Base-by-base conservation (phyloP, 352 stramenopile genomes). In the Phytophthora boehmeriae region DNA sequence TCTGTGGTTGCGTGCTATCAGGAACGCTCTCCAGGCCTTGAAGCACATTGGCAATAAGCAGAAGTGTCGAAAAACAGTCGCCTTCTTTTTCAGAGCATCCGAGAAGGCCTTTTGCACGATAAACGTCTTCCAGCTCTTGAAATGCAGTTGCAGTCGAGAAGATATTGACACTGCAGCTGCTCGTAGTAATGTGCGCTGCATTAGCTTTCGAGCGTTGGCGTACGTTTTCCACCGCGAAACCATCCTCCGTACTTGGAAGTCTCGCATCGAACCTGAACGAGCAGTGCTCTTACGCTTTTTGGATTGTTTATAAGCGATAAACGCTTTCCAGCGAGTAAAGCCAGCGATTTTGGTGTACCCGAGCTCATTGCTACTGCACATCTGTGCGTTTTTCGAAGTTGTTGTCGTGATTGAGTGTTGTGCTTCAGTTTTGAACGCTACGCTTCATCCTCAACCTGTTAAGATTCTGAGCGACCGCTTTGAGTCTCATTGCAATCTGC, bases 81-180 rank as follows among this genome's bases (percentile, higher is more conserved):
- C 1, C 85, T 44, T 30, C 25, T 30, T 30, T 6, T 30, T 30
- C 25, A 30, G 25, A 30, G 3, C 25, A 3, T 30, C 3, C 2
- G 36, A 51, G 3, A 80, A 49, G 4, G 25, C 36, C 6, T 59
- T 50, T 23, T 30, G 25, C 25, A 30, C 25, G 8, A 59, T 20
- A 36, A 78, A 78, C 13, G 23, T 46, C 14, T 39, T 67, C 80
- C 80, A 89, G 22, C 42, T 56, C 0, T 27, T n/a, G 19, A 84
- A 72, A 8, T 65, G 52, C 1, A 38, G 43, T 30, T 69, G 44
- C 14, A 68, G 20, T 11, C 56, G 28, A 1, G 43, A 56, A 9
- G 41, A 39, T 4, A 44, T 68, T 0, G 65, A 78, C 1, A 48
- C 43, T 13, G 25, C 45, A 9, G 47, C 22, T 4, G 57, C 75